These are phyloP conservation scores for Xylariaceae sp. DNA, from an alignment of 2,329 filamentous ascomycete species.

Conservation along the genomic window DNA sequence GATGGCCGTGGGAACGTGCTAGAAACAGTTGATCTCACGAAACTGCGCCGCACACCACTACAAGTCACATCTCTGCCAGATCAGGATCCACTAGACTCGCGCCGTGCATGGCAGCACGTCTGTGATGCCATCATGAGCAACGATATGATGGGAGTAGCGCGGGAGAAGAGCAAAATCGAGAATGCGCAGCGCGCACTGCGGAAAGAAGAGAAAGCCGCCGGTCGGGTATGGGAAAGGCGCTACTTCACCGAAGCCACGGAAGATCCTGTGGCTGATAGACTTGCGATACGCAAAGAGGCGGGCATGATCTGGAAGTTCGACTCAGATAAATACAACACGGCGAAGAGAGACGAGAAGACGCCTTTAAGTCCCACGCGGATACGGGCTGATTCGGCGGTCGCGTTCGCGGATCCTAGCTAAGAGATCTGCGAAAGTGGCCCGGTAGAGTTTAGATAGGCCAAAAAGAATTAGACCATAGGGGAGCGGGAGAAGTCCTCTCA, in stretches of 20 bases:
- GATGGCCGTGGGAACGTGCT: conserved; percentile 50
- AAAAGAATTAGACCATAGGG: too few species aligned
- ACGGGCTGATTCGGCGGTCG: too few species aligned
- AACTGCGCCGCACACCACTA: conserved; percentile 62
- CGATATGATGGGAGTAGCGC: conserved; percentile 77
- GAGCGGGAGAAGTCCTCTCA: too few species aligned
- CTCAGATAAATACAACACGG: not conserved
- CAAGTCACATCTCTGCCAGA: conserved; percentile 68
- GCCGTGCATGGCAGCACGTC: conserved; percentile 84
- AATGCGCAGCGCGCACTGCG: conserved; percentile 65
- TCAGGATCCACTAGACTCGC: conserved; percentile 84
- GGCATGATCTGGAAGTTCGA: not conserved
- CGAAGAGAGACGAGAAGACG: too few species aligned
- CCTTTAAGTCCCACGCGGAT: too few species aligned
- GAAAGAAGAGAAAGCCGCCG: conserved; percentile 20
- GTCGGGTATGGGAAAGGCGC: conserved; percentile 22
- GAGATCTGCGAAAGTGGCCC: too few species aligned
- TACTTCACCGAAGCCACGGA: conserved; percentile 21
- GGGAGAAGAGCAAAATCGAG: conserved; percentile 87
- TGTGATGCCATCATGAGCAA: conserved; percentile 75
- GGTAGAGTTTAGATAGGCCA: too few species aligned
- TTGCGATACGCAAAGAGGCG: not conserved
- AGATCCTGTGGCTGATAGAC: conserved; percentile 16
- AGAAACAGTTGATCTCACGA: conserved; percentile 59
- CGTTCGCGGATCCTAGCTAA: too few species aligned